Evolutionary conservation across 345 rosid genomes (phyloP).

Genomic region (Psidium friedrichsthalianum): DNA sequence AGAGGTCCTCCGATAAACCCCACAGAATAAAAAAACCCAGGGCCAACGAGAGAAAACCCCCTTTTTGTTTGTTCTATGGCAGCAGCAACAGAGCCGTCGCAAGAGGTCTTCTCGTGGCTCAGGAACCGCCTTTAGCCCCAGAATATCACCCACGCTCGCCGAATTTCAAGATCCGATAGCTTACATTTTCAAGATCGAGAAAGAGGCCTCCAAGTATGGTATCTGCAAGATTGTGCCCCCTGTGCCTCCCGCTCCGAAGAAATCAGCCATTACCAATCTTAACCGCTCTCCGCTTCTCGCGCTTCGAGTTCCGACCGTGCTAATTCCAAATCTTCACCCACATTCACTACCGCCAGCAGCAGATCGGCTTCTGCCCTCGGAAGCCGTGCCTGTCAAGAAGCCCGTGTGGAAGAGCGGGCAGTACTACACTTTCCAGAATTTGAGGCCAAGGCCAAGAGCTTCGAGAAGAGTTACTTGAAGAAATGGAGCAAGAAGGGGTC

Average conservation of each 20-base stretch:
- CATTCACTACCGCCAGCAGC: conserved; percentile 99
- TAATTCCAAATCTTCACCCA: conserved; percentile 27
- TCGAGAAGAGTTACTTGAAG: conserved; percentile 60
- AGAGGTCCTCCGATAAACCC: neutral
- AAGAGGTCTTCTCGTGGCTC: conserved; percentile 82
- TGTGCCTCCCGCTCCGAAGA: conserved; percentile 51
- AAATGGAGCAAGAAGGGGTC: conserved; percentile 42
- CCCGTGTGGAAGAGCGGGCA: conserved; percentile 99
- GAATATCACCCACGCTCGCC: conserved; percentile 66
- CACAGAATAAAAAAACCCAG: neutral
- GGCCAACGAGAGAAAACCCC: neutral
- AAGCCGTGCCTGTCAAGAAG: conserved; percentile 74
- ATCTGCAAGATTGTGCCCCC: conserved; percentile 99
- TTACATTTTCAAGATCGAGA: conserved; percentile 93
- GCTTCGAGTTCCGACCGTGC: conserved; percentile 10
- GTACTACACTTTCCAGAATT: conserved; percentile 75
- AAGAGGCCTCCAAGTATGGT: conserved; percentile 85
- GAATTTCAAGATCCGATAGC: conserved; percentile 99
- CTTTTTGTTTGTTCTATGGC: neutral
- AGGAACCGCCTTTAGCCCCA: conserved; percentile 79
- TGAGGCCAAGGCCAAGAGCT: conserved; percentile 72
- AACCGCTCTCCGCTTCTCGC: conserved; percentile 67
- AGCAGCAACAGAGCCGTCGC: conserved; percentile 21
- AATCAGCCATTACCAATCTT: conserved; percentile 57
- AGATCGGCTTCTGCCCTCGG: conserved; percentile 98